Evolutionary conservation across 306 rosid species (phyloP).

Genomic region (Castanospermum australe): DNA sequence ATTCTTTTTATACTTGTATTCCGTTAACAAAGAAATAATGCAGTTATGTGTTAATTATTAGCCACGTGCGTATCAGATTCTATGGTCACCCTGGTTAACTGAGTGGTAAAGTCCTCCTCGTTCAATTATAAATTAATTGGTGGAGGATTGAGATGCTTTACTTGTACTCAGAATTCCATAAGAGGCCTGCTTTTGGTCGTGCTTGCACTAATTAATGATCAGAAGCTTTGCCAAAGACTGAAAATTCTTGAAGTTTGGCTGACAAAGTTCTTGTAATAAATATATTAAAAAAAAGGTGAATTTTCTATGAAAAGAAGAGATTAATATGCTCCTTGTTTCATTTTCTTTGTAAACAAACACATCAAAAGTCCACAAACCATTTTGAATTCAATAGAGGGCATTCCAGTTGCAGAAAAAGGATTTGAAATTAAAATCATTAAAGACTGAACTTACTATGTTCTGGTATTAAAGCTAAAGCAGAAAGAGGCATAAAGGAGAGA

Average conservation of each 20-base stretch:
- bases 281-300: background rate
- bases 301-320: constrained; percentile 43
- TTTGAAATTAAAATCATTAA: background rate
- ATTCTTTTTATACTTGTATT: background rate
- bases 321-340: constrained; percentile 8
- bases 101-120: background rate
- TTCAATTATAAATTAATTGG: background rate
- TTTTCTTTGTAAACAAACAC: constrained; percentile 25
- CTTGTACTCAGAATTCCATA: background rate
- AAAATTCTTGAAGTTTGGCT: constrained; percentile 14
- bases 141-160: background rate
- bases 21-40: background rate
- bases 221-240: constrained; percentile 17
- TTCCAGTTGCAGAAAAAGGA: constrained; percentile 18
- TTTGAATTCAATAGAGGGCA: constrained; percentile 24
- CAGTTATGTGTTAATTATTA: background rate
- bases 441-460: constrained; percentile 18
- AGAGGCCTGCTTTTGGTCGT: background rate
- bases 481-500: background rate
- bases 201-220: constrained; percentile 29
- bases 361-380: constrained; percentile 29
- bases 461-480: constrained; percentile 26
- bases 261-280: constrained; percentile 21
- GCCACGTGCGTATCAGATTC: background rate
- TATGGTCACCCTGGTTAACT: background rate